A percentile compares a stretch with the other conserved stretches of the same genome.
Evolutionary conservation across 2,329 filamentous ascomycete species (phyloP).

Genomic region (Helminthosporium solani): DNA sequence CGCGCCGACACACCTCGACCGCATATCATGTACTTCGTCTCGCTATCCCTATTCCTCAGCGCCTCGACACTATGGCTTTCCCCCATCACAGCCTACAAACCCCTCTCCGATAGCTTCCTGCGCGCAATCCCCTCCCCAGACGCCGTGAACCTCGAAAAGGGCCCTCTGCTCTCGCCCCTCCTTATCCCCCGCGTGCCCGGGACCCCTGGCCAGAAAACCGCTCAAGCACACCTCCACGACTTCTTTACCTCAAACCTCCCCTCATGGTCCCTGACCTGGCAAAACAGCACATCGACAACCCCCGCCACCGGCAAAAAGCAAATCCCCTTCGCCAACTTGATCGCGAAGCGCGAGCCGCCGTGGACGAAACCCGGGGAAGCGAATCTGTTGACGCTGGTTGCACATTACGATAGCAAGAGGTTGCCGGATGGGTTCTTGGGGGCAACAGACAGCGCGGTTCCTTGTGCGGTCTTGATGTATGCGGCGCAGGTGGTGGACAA

Average conservation of each 20-base stretch:
- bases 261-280: conserved; percentile 75
- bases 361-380: conserved; percentile 74
- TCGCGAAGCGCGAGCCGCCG: conserved; percentile 84
- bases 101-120: conserved; percentile 74
- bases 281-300: conserved; percentile 86
- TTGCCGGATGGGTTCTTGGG: conserved; percentile 84
- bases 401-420: conserved; percentile 89
- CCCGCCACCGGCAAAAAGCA: conserved; percentile 69
- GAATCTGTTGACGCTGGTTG: conserved; percentile 79
- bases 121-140: conserved; percentile 66
- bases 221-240: conserved; percentile 77
- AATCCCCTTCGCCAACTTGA: conserved; percentile 83
- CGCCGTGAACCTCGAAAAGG: conserved; percentile 77
- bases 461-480: conserved; percentile 92
- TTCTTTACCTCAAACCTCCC: conserved; percentile 78
- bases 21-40: conserved; percentile 18
- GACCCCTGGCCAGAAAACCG: conserved; percentile 70
- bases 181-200: conserved; percentile 86
- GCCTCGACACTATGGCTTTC: conserved; percentile 13
- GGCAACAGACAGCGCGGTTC: conserved; percentile 88
- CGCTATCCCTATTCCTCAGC: conserved; percentile 9
- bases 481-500: conserved; percentile 76
- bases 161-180: conserved; percentile 79
- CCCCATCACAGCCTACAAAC: conserved; percentile 51
- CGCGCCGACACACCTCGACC: not conserved